Evolutionary conservation across 805 yeast species (phyloP), one percentile per base, ranked within the genome.

Genomic region (Myxozyma geophila): DNA sequence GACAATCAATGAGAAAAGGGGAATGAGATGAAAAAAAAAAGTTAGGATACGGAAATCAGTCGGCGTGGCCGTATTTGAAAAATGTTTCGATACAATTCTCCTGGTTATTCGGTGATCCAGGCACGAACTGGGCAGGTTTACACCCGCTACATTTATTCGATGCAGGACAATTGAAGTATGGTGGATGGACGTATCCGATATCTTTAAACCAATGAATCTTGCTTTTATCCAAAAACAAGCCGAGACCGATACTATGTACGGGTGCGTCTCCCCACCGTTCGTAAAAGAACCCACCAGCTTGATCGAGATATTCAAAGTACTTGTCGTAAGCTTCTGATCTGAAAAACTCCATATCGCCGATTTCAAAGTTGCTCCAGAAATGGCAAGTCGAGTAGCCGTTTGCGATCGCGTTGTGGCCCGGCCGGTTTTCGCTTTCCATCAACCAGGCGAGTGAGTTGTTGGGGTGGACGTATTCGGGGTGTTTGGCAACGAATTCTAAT

Each of bases 231-330:
- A 87, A 89, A 73, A 91, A 89, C 44, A 91, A 74, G 0, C 85
- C 87, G 41, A 90, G 75, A 0, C 93, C 96, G 50, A 91, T 71
- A 2, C 92, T 85, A 73, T 90, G 95, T 1, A 90, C 95, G 0
- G 96, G 96, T 0, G 96, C 96, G 77, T 90, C 97, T 2, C 96
- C 96, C 96, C 96, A 90, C 61, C 96, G 77, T 74, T 92, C 97
- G 71, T 91, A 91, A 74, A 89, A 91, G 71, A 90, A 90, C 3
- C 93, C 93, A 19, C 96, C 95, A 0, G 86, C 75, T 2, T 79
- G 65, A 62, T 90, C 96, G 46, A 91, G 76, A 70, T 79, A 77
- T 39, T 87, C 77, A 71, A 87, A 84, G 85, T 88, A 90, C 12
- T 76, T 75, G 44, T 80, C 77, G 72, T 90, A 91, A 0, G 91